Conservation (phyloP, 2,329 filamentous ascomycete species). For the Alternaria infectoria region DNA sequence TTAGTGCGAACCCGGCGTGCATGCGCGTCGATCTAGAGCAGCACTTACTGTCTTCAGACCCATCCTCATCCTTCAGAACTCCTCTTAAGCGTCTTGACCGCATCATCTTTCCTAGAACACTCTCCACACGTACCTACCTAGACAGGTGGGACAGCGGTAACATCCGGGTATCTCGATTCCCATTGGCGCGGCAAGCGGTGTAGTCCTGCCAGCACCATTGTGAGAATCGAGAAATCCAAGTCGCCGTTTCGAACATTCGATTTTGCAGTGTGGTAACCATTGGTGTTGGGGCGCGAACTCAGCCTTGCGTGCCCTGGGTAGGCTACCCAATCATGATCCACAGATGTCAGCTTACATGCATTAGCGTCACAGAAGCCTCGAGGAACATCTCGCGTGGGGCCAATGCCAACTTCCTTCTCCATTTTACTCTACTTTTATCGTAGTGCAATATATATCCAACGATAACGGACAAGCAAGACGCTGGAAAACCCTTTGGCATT, state of each 20-base stretch:
- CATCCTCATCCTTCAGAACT: neutral
- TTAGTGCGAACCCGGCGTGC: fast-evolving
- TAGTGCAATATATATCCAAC: neutral
- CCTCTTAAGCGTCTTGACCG: too few species aligned
- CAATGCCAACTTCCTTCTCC: neutral
- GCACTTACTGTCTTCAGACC: neutral
- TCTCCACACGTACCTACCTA: neutral
- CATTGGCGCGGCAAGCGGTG: neutral
- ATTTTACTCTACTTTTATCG: neutral
- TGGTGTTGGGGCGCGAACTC: neutral
- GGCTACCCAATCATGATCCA: neutral
- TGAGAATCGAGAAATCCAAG: too few species aligned
- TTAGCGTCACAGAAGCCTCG: neutral
- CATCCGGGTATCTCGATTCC: neutral
- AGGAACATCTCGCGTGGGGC: neutral
- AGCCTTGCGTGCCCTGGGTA: neutral
- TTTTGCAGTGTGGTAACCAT: neutral
- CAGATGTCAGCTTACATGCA: neutral
- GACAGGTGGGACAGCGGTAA: neutral
- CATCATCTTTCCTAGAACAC: too few species aligned
- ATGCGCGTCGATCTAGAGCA: neutral
- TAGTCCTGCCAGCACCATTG: fast-evolving
- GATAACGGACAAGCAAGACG: neutral
- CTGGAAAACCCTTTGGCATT: neutral
- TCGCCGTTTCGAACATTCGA: too few species aligned